Conservation (phyloP, 306 rosid genomes). For the Macrotyloma uniflorum region DNA sequence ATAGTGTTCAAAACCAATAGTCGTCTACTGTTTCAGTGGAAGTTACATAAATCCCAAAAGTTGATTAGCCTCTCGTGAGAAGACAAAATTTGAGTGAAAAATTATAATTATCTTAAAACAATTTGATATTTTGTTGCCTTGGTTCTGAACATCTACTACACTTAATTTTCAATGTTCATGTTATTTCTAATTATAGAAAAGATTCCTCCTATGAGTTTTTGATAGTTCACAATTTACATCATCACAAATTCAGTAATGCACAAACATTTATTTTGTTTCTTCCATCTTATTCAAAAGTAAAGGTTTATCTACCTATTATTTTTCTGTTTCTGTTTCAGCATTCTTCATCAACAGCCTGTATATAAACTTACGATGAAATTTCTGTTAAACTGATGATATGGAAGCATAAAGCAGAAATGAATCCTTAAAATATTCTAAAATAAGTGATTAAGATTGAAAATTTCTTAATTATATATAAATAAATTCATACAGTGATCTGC, state of each 20-base stretch:
- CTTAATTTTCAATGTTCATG: too few species aligned
- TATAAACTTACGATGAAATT: not conserved
- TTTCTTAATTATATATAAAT: not conserved
- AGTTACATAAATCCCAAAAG: not conserved
- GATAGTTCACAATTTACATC: not conserved
- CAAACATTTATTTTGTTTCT: not conserved
- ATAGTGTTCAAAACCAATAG: not conserved
- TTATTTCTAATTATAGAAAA: not conserved
- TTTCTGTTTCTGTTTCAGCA: constrained; percentile 3
- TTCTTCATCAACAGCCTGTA: not conserved
- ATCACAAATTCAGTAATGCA: not conserved
- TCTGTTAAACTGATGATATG: not conserved
- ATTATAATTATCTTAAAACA: not conserved
- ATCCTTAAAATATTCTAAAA: not conserved
- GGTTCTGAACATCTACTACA: too few species aligned
- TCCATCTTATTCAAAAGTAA: not conserved
- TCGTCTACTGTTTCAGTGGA: not conserved
- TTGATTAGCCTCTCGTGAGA: not conserved
- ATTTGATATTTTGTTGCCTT: too few species aligned
- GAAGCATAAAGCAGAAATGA: not conserved
- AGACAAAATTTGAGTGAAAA: not conserved
- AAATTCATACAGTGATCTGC: not conserved
- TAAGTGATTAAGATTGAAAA: not conserved
- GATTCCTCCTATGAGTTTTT: constrained; percentile 18
- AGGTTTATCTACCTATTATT: not conserved